These are phyloP conservation scores for Pythium apleroticum DNA, from an alignment of 352 stramenopile species.

Conservation along the genomic window DNA sequence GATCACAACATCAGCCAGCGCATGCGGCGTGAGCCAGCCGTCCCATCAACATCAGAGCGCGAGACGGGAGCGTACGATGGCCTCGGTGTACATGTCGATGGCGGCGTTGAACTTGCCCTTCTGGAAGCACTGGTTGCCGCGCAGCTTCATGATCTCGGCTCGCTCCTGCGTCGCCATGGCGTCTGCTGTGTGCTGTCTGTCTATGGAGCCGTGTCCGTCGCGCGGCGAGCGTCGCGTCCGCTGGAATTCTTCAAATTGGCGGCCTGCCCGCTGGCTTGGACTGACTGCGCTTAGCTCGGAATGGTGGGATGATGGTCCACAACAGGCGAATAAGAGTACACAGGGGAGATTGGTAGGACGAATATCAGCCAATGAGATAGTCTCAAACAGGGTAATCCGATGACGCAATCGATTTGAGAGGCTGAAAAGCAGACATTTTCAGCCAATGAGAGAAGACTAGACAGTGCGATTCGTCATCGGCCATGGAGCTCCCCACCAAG, in stretches of 20 bases:
- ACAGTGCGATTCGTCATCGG: constrained; percentile 1
- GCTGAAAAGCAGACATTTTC: background rate
- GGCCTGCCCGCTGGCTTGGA: background rate
- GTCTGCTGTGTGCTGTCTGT: background rate
- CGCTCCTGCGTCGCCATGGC: constrained; percentile 41
- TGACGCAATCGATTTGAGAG: constrained; percentile 2
- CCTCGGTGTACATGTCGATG: constrained; percentile 87
- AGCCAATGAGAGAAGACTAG: background rate
- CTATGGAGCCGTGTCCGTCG: background rate
- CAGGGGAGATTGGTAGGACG: background rate
- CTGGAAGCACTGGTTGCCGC: constrained; percentile 79
- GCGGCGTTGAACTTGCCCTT: constrained; percentile 75
- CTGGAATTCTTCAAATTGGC: background rate
- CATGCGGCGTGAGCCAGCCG: too few species aligned
- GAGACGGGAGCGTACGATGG: constrained; percentile 49
- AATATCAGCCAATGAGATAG: background rate
- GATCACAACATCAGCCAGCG: background rate
- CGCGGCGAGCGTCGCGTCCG: background rate
- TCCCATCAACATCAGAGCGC: background rate
- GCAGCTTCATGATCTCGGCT: constrained; percentile 74
- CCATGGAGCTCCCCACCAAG: too few species aligned
- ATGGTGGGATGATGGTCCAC: background rate
- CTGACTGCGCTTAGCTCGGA: background rate
- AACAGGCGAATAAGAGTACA: background rate
- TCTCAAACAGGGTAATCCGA: background rate